phyloP scores from a whole-genome alignment of 139 green algal genomes.

The Closterium sp. region DNA sequence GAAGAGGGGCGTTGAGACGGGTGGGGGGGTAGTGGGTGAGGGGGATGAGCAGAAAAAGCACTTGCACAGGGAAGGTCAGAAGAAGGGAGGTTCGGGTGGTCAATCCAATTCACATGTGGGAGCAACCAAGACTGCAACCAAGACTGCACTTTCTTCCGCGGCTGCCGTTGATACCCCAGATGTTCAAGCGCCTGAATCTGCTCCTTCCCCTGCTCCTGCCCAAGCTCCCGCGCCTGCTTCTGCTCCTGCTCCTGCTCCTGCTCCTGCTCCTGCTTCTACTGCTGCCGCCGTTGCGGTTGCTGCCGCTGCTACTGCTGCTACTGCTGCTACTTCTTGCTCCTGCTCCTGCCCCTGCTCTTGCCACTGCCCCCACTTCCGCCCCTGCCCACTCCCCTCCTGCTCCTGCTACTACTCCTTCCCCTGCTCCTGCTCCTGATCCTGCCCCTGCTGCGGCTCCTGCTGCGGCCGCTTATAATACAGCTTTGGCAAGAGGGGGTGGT shows the following conservation, averaged over 20 bases:
- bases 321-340: neutral
- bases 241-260: neutral
- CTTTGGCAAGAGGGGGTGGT: neutral
- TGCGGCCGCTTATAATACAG: neutral
- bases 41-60: no score
- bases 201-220: no score
- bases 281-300: neutral
- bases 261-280: neutral
- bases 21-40: neutral
- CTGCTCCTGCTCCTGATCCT: neutral
- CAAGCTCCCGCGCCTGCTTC: no score
- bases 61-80: no score
- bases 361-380: neutral
- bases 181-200: no score
- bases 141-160: no score
- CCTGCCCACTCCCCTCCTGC: neutral
- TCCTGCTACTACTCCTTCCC: neutral
- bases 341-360: neutral
- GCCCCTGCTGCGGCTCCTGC: neutral
- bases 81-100: no score
- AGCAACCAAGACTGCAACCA: no score
- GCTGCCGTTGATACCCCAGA: no score
- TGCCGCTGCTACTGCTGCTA: neutral
- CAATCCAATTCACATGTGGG: no score
- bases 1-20: neutral